Percentiles rank a stretch among this genome's conserved stretches.
These are phyloP conservation scores for Leishmania braziliensis DNA, from an alignment of 208 protist genomes.

Conservation along the genomic window DNA sequence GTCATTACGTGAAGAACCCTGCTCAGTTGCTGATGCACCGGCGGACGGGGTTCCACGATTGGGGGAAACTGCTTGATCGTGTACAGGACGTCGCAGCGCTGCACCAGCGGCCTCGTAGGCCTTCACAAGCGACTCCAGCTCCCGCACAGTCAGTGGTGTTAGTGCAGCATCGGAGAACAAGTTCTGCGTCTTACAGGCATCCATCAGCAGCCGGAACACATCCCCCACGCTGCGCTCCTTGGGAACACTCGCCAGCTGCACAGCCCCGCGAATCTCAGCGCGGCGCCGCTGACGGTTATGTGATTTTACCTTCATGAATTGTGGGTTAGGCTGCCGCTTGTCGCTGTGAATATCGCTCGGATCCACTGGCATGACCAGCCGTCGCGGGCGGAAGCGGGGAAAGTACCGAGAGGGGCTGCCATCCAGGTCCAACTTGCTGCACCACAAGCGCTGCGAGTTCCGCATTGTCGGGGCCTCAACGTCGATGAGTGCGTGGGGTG, in stretches of 20 bases:
- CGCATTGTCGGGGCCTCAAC: constrained; percentile 13
- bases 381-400: constrained; percentile 79
- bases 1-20: not conserved
- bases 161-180: constrained; percentile 26
- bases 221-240: constrained; percentile 84
- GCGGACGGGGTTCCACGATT: not conserved
- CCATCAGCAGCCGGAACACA: constrained; percentile 73
- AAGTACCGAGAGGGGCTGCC: constrained; percentile 63
- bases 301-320: constrained; percentile 48
- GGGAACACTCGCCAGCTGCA: constrained; percentile 69
- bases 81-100: not conserved
- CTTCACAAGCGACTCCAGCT: constrained; percentile 15
- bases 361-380: constrained; percentile 89
- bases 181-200: constrained; percentile 46
- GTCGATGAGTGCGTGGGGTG: not conserved
- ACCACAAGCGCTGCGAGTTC: constrained; percentile 23
- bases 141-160: constrained; percentile 22
- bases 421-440: constrained; percentile 49
- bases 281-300: constrained; percentile 40
- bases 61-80: not conserved
- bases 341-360: constrained; percentile 60
- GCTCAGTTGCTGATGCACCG: not conserved
- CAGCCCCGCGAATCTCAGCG: constrained; percentile 54
- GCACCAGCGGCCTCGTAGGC: not conserved
- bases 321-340: constrained; percentile 53